Evolutionary conservation across 192 early-diverging fungal species (phyloP).

Genomic region (Podochytrium sp.): DNA sequence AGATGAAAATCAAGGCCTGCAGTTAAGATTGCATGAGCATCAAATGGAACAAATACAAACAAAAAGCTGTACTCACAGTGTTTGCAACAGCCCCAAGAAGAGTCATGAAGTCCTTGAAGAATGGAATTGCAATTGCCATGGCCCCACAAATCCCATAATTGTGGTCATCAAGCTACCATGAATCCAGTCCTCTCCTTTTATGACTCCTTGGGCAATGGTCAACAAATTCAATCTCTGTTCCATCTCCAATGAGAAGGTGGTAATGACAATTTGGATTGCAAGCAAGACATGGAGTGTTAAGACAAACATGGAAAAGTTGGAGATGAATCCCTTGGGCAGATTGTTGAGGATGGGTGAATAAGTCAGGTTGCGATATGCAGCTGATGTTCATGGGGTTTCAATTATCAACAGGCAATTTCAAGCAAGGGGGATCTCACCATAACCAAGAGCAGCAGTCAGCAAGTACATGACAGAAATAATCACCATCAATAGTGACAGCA

Average conservation of each 20-base stretch:
- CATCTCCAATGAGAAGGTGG: constrained; percentile 73
- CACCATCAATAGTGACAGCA: constrained; percentile 63
- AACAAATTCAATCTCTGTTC: constrained; percentile 67
- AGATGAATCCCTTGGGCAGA: constrained; percentile 58
- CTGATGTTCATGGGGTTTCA: no score
- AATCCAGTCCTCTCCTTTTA: constrained; percentile 31
- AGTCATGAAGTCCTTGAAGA: constrained; percentile 78
- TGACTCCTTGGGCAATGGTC: background rate
- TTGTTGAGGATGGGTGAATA: constrained; percentile 71
- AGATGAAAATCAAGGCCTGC: constrained; percentile 74
- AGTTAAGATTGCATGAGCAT: constrained; percentile 11
- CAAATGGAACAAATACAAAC: background rate
- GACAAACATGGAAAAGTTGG: constrained; percentile 68
- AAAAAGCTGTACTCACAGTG: no score
- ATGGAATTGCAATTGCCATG: constrained; percentile 74
- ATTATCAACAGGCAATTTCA: no score
- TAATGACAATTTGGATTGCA: constrained; percentile 77
- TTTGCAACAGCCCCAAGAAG: constrained; percentile 79
- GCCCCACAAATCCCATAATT: constrained; percentile 52
- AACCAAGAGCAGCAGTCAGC: constrained; percentile 70
- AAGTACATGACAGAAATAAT: constrained; percentile 74
- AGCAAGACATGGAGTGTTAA: constrained; percentile 84
- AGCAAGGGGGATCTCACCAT: no score
- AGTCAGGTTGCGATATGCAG: constrained; percentile 68
- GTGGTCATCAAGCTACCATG: constrained; percentile 52